phyloP scores from a whole-genome alignment of 441 rosid genomes.

The Biscutella auriculata region DNA sequence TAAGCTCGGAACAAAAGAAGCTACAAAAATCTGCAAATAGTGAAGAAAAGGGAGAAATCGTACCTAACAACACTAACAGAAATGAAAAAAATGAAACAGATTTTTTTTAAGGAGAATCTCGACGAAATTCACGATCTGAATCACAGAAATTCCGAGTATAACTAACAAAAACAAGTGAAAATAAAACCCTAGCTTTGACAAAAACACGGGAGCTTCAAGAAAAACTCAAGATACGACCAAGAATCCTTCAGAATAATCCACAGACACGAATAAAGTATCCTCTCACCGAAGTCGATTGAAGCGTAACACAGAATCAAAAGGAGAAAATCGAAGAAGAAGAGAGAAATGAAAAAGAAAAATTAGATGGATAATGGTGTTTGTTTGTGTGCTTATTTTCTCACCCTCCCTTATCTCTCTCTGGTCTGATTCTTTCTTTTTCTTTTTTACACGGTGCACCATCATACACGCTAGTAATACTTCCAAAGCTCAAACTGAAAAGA shows the following conservation, averaged over 20 bases:
- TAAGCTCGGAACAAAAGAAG: background rate
- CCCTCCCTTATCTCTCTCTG: constrained; percentile 23
- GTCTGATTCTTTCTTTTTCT: constrained; percentile 4
- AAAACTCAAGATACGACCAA: background rate
- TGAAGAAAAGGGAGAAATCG: background rate
- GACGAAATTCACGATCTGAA: constrained; percentile 8
- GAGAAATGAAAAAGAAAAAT: background rate
- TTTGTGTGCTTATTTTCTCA: constrained; percentile 16
- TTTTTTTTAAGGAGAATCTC: too few species aligned
- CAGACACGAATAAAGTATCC: background rate
- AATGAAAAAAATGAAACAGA: constrained; percentile 8
- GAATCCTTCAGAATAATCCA: background rate
- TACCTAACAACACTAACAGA: background rate
- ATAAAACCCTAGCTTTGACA: constrained; percentile 14
- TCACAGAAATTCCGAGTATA: background rate
- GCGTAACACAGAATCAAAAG: constrained; percentile 6
- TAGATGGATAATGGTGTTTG: constrained; percentile 16
- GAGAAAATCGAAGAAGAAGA: background rate
- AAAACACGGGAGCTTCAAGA: background rate
- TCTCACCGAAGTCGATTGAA: constrained; percentile 21
- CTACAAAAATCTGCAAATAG: background rate
- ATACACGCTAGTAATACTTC: constrained; percentile 13
- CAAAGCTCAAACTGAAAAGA: background rate
- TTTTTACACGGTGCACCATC: constrained; percentile 13
- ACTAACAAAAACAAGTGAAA: background rate